Percentiles rank a stretch among this genome's conserved stretches.
Conservation (phyloP, 352 stramenopile species). For the Globisporangium carolinianum region DNA sequence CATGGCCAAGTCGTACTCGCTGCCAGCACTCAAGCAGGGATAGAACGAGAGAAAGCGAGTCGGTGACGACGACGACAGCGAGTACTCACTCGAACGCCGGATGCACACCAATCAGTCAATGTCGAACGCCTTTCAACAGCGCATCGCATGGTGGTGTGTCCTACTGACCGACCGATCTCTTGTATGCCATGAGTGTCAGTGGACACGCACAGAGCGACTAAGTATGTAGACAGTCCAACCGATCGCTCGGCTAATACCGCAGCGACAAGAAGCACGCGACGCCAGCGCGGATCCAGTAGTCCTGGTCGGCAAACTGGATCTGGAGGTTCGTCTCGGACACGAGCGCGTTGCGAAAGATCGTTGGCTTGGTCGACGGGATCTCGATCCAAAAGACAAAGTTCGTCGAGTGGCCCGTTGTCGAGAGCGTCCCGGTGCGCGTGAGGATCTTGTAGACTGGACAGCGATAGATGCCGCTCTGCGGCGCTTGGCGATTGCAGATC, state of each 20-base stretch:
- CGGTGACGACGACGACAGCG: background rate
- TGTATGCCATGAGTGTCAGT: no score
- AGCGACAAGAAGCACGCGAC: conserved; percentile 92
- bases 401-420: conserved; percentile 94
- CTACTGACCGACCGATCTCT: no score
- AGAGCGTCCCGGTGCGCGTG: conserved; percentile 89
- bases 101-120: no score
- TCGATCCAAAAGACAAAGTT: conserved; percentile 98
- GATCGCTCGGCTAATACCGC: conserved; percentile 64
- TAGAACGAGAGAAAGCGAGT: background rate
- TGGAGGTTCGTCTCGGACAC: conserved; percentile 92
- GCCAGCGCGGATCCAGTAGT: conserved; percentile 95
- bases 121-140: no score
- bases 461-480: conserved; percentile 85
- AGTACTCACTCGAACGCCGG: background rate
- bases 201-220: no score
- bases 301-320: conserved; percentile 88
- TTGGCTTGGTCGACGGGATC: conserved; percentile 78
- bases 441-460: conserved; percentile 96
- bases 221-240: no score
- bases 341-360: conserved; percentile 80
- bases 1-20: conserved; percentile 46
- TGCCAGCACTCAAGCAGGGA: conserved; percentile 36
- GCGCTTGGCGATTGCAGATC: conserved; percentile 66
- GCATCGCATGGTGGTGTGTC: no score